Conservation (phyloP, 257 asterid genomes). For the Prunella vulgaris region DNA sequence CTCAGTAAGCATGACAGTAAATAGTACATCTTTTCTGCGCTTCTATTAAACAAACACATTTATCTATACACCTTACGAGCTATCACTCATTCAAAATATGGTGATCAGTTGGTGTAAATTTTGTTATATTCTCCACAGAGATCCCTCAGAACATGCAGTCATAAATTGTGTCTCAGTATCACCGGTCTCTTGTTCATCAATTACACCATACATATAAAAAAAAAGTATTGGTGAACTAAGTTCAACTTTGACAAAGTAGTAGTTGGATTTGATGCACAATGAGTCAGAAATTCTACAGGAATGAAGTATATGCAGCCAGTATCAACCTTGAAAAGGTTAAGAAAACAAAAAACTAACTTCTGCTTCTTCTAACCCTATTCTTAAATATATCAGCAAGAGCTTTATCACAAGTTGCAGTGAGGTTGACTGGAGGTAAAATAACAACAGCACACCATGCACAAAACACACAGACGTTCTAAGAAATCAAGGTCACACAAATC, state of each 20-base stretch:
- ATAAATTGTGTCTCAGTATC: conserved; percentile 1
- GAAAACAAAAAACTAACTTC: background rate
- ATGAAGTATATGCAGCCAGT: background rate
- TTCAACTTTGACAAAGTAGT: background rate
- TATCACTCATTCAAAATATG: conserved; percentile 6
- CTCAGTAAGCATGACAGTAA: conserved; percentile 10
- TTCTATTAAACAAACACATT: conserved; percentile 3
- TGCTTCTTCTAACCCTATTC: background rate
- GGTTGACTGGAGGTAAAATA: no score
- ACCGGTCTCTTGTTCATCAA: conserved; percentile 1
- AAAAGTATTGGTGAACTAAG: background rate
- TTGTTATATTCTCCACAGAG: conserved; percentile 6
- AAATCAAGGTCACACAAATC: conserved; percentile 17
- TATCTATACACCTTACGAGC: conserved; percentile 8
- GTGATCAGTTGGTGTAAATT: background rate
- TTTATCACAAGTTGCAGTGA: background rate
- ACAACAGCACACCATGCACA: no score
- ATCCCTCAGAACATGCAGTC: conserved; percentile 4
- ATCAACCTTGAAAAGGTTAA: conserved; percentile 4
- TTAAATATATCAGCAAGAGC: conserved; percentile 1
- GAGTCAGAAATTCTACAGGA: background rate
- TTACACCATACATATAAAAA: conserved; percentile 4
- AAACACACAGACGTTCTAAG: conserved; percentile 10
- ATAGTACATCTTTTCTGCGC: conserved; percentile 9
- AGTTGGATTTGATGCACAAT: background rate